A percentile compares a stretch with the other conserved stretches of the same genome.
phyloP scores from a whole-genome alignment of 2,329 filamentous ascomycete species.

The Aspergillus niger region DNA sequence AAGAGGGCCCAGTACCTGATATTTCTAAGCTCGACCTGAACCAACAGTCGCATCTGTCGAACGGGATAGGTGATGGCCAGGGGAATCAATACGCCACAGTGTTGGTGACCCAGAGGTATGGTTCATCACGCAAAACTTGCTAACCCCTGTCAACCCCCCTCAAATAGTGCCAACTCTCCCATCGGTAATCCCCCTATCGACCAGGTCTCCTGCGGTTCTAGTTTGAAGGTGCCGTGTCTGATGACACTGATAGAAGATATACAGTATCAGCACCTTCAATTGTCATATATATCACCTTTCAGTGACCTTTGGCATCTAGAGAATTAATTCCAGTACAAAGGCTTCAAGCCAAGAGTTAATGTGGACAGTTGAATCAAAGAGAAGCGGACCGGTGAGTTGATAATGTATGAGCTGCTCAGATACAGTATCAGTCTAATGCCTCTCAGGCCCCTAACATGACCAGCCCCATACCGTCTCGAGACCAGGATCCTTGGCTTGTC shows the following conservation, averaged over 20 bases:
- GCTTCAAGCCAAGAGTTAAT: no score
- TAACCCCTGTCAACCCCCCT: no score
- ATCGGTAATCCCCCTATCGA: no score
- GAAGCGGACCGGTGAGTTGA: not conserved
- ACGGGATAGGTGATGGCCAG: not conserved
- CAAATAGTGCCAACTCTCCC: no score
- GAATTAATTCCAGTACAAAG: not conserved
- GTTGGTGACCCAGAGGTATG: not conserved
- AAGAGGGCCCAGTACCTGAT: not conserved
- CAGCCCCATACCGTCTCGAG: not conserved
- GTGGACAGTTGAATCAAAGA: no score
- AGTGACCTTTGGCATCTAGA: no score
- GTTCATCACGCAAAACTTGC: not conserved
- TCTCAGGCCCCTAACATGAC: not conserved
- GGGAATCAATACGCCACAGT: not conserved
- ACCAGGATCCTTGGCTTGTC: not conserved
- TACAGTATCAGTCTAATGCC: not conserved
- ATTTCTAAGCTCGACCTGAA: not conserved
- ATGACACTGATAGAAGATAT: no score
- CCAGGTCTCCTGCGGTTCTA: no score
- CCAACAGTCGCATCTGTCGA: not conserved
- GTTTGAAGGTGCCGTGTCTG: no score
- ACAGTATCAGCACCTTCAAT: no score
- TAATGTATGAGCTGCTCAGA: not conserved
- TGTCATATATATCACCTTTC: not conserved